phyloP scores from a whole-genome alignment of 192 early-diverging fungal species.

The Pilaira anomala region DNA sequence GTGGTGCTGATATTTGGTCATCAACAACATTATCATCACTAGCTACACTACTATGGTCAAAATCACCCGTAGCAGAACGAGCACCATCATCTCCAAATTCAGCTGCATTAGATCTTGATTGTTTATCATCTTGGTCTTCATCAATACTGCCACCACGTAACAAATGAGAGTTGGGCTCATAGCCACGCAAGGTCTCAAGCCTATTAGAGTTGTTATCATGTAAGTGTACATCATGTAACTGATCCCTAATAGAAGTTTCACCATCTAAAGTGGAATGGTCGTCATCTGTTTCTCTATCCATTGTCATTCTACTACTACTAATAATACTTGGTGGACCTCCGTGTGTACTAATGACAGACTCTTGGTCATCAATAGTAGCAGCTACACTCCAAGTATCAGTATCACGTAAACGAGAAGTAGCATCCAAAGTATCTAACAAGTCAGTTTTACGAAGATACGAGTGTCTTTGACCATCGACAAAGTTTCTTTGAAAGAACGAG shows the following conservation, averaged over 20 bases:
- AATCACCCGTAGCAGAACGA: slow-evolving; percentile 30
- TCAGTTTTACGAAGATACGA: slow-evolving; percentile 36
- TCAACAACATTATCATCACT: slow-evolving; percentile 26
- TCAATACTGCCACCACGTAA: neutral
- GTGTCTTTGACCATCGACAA: slow-evolving; percentile 24
- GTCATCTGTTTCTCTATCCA: slow-evolving; percentile 29
- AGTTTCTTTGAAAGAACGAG: slow-evolving; percentile 15
- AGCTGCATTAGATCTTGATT: slow-evolving; percentile 33
- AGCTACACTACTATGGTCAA: slow-evolving; percentile 18
- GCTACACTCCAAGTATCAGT: slow-evolving; percentile 43
- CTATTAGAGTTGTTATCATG: neutral
- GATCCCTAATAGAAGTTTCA: slow-evolving; percentile 11
- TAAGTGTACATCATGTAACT: neutral
- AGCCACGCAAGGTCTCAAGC: slow-evolving; percentile 16
- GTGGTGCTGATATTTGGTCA: slow-evolving; percentile 38
- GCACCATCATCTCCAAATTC: slow-evolving; percentile 39
- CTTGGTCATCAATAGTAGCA: slow-evolving; percentile 40
- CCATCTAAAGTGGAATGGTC: slow-evolving; percentile 15
- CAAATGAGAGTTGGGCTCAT: neutral
- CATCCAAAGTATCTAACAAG: slow-evolving; percentile 34
- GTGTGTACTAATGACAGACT: slow-evolving; percentile 36
- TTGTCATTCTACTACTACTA: slow-evolving; percentile 19
- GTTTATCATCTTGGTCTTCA: slow-evolving; percentile 27
- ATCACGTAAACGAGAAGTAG: slow-evolving; percentile 24
- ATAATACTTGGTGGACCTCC: slow-evolving; percentile 22